phyloP scores from a whole-genome alignment of 2,329 filamentous ascomycete genomes.

The Ascochyta viciae-villosae region DNA sequence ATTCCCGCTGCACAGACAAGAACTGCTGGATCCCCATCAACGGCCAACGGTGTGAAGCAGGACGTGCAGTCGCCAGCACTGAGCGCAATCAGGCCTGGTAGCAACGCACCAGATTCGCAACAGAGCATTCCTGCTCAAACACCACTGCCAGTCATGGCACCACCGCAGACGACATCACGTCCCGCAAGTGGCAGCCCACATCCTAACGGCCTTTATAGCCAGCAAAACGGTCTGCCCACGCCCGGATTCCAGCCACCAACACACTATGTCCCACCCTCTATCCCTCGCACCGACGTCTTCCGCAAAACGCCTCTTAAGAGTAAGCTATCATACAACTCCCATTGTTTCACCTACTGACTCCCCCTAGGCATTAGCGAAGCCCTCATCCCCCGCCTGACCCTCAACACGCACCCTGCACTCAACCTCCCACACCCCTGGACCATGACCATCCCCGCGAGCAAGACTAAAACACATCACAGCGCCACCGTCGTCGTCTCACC shows the following conservation, averaged over 20 bases:
- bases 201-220: slow-evolving; percentile 42
- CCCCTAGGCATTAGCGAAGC: slow-evolving; percentile 58
- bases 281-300: slow-evolving; percentile 41
- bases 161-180: slow-evolving; percentile 47
- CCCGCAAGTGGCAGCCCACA: slow-evolving; percentile 52
- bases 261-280: slow-evolving; percentile 40
- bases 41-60: slow-evolving; percentile 46
- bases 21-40: slow-evolving; percentile 45
- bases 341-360: slow-evolving; percentile 25
- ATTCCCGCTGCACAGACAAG: slow-evolving; percentile 26
- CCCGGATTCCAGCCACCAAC: slow-evolving; percentile 41
- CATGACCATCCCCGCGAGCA: slow-evolving; percentile 70
- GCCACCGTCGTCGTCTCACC: slow-evolving; percentile 73
- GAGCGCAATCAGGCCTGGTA: slow-evolving; percentile 47
- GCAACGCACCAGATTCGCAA: slow-evolving; percentile 44
- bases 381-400: slow-evolving; percentile 69
- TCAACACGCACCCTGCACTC: slow-evolving; percentile 73
- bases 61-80: slow-evolving; percentile 56
- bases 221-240: slow-evolving; percentile 33
- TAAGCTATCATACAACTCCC: slow-evolving; percentile 38
- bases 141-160: slow-evolving; percentile 48
- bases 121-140: slow-evolving; percentile 42
- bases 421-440: slow-evolving; percentile 67
- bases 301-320: slow-evolving; percentile 54
- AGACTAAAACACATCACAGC: slow-evolving; percentile 72